phyloP scores from a whole-genome alignment of 305 asterid species.

The Fraxinus latifolia region DNA sequence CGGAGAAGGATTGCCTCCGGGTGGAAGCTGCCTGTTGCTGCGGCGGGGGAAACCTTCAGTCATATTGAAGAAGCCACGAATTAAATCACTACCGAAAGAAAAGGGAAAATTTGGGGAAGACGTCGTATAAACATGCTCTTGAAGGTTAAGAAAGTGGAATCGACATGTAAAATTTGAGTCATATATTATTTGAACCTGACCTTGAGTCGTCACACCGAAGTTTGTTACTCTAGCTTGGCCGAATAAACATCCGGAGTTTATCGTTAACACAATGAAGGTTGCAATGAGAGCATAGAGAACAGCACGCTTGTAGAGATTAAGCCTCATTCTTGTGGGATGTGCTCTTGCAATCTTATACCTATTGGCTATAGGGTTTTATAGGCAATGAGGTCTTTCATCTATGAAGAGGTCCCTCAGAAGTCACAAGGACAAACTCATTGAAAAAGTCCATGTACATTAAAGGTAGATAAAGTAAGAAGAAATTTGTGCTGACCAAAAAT shows the following conservation, averaged over 20 bases:
- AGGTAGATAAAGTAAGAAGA: background rate
- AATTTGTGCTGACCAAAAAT: background rate
- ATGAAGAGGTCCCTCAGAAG: background rate
- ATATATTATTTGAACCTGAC: background rate
- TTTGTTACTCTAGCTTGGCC: background rate
- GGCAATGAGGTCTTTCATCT: background rate
- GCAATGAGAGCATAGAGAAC: background rate
- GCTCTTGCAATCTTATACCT: background rate
- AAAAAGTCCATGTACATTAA: background rate
- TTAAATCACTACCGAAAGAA: background rate
- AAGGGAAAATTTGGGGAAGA: background rate
- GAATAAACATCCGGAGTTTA: background rate
- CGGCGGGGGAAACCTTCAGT: background rate
- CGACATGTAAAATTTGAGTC: background rate
- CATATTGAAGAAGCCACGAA: background rate
- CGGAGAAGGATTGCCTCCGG: background rate
- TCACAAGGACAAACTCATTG: background rate
- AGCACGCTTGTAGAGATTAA: background rate
- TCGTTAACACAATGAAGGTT: background rate
- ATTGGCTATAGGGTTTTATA: background rate
- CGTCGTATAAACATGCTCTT: background rate
- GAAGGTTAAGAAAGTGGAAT: background rate
- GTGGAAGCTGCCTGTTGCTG: background rate
- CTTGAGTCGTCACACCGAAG: background rate
- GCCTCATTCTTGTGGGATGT: background rate